A percentile compares a stretch with the other conserved stretches of the same genome.
Evolutionary conservation across 306 rosid species (phyloP).

Genomic region (Prunus persica): DNA sequence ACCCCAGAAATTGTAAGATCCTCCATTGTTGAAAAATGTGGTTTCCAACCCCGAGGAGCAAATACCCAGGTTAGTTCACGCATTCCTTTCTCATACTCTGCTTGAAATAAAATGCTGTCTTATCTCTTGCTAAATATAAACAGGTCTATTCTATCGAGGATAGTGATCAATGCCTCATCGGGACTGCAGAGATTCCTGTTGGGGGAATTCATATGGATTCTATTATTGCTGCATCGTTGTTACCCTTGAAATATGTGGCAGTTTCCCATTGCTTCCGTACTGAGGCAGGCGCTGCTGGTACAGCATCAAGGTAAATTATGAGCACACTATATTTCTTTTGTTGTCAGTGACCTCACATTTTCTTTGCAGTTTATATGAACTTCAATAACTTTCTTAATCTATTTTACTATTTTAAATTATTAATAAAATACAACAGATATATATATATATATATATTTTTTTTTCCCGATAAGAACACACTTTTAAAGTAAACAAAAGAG

Average conservation of each 20-base stretch:
- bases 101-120: slow-evolving; percentile 1
- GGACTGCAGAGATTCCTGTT: slow-evolving; percentile 98
- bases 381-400: neutral
- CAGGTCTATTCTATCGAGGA: slow-evolving; percentile 91
- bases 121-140: slow-evolving; percentile 20
- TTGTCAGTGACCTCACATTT: neutral
- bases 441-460: no score
- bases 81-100: neutral
- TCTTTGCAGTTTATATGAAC: neutral
- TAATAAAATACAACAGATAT: neutral
- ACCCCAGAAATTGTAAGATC: slow-evolving; percentile 98
- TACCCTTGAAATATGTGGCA: slow-evolving; percentile 89
- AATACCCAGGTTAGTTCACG: slow-evolving; percentile 75
- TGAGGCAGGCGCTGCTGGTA: slow-evolving; percentile 98
- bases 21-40: slow-evolving; percentile 90
- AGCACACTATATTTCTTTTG: neutral
- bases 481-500: neutral
- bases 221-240: slow-evolving; percentile 61
- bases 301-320: slow-evolving; percentile 65
- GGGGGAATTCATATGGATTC: slow-evolving; percentile 99
- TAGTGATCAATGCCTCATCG: slow-evolving; percentile 94
- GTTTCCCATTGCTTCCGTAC: slow-evolving; percentile 96
- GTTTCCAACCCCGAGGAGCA: slow-evolving; percentile 90
- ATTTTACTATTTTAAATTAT: no score
- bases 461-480: neutral